Conservation (phyloP, 2,329 filamentous ascomycete genomes). For the Xylaria sp. region DNA sequence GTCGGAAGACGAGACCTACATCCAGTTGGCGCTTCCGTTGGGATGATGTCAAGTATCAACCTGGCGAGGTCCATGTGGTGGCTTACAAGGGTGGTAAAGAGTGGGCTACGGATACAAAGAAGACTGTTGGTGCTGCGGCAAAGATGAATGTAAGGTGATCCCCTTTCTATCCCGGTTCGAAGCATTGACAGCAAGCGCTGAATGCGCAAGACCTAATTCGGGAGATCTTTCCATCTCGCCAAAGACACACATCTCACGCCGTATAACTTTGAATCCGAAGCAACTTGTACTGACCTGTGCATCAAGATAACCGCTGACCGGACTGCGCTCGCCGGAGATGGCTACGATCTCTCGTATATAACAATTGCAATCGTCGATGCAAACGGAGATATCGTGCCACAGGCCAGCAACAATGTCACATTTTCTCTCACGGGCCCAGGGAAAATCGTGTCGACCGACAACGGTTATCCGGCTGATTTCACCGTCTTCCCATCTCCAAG, state of each 20-base stretch:
- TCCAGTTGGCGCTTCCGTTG: conserved; percentile 63
- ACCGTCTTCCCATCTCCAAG: conserved; percentile 54
- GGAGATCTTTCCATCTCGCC: not conserved
- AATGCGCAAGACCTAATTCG: not conserved
- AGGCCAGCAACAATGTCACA: conserved; percentile 55
- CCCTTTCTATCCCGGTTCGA: not conserved
- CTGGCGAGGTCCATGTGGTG: conserved; percentile 60
- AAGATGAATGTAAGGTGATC: conserved; percentile 45
- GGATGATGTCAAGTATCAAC: conserved; percentile 61
- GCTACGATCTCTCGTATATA: conserved; percentile 60
- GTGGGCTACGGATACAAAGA: conserved; percentile 58
- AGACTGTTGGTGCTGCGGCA: conserved; percentile 56
- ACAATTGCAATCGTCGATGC: conserved; percentile 58
- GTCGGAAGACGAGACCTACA: conserved; percentile 51
- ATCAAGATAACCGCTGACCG: conserved; percentile 53
- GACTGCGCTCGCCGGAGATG: conserved; percentile 53
- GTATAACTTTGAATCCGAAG: not conserved
- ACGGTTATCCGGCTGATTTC: conserved; percentile 61
- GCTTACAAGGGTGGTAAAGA: conserved; percentile 59
- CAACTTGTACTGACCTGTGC: conserved; percentile 12
- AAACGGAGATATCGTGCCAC: conserved; percentile 56
- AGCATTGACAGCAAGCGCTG: not conserved
- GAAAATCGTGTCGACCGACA: conserved; percentile 62
- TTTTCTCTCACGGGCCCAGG: conserved; percentile 59
- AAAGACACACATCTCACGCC: not conserved